phyloP scores from a whole-genome alignment of 768 basidiomycete species.

The Russula lepida region DNA sequence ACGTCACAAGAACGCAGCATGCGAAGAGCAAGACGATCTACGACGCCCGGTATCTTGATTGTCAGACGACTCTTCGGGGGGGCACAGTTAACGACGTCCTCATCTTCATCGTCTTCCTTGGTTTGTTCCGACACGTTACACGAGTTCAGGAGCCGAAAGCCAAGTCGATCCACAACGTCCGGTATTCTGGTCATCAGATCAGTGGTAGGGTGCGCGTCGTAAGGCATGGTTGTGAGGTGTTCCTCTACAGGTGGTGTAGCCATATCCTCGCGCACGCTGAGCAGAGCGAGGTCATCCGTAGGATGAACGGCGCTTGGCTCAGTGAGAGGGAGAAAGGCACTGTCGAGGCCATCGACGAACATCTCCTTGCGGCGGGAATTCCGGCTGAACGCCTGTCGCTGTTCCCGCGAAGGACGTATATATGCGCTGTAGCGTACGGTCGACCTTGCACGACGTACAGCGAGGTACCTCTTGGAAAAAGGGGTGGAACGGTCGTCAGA shows the following conservation, averaged over 20 bases:
- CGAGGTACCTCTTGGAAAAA: not conserved
- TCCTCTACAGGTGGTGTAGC: not conserved
- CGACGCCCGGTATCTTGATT: slow-evolving; percentile 8
- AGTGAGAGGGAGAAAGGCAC: not conserved
- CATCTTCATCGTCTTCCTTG: not conserved
- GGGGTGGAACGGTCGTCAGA: not conserved
- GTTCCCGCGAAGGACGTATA: slow-evolving; percentile 1
- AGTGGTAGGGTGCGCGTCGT: not conserved
- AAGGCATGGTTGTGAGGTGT: not conserved
- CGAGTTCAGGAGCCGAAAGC: not conserved
- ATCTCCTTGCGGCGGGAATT: not conserved
- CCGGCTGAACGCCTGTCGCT: slow-evolving; percentile 1
- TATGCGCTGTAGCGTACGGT: slow-evolving; percentile 1
- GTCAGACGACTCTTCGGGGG: not conserved
- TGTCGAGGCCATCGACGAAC: not conserved
- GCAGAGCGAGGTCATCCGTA: not conserved
- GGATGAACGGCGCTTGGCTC: not conserved
- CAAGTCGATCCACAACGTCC: slow-evolving; percentile 6
- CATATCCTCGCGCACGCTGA: not conserved
- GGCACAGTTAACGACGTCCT: not conserved
- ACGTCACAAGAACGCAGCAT: not conserved
- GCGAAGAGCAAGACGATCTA: slow-evolving; percentile 12
- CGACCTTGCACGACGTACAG: not conserved
- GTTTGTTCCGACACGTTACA: not conserved
- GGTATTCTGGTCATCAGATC: slow-evolving; percentile 8